These are phyloP conservation scores for Apiotrichum brassicae DNA, from an alignment of 1,284 basidiomycete genomes.

Conservation along the genomic window DNA sequence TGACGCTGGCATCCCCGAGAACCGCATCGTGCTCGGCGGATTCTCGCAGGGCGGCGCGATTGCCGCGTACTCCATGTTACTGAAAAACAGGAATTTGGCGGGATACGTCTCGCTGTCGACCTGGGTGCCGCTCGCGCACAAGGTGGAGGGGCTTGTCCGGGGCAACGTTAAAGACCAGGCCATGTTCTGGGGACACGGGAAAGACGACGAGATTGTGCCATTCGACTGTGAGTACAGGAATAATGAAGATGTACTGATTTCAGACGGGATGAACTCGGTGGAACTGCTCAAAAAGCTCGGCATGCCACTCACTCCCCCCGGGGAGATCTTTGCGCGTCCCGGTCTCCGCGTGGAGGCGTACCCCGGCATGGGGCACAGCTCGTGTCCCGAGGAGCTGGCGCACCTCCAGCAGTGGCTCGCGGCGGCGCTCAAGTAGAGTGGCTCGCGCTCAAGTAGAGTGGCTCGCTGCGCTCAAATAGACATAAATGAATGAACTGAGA, in stretches of 20 bases:
- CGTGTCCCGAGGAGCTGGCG: conserved; percentile 57
- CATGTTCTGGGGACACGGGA: conserved; percentile 83
- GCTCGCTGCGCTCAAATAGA: too few relatives aligned
- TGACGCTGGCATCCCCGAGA: conserved; percentile 60
- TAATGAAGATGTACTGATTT: not conserved
- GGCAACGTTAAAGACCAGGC: conserved; percentile 53
- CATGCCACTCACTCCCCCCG: conserved; percentile 46
- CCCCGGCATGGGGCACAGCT: conserved; percentile 56
- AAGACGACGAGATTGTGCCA: conserved; percentile 65
- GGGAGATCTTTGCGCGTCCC: conserved; percentile 36
- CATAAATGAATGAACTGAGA: too few relatives aligned
- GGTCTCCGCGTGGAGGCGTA: conserved; percentile 48
- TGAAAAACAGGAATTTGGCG: conserved; percentile 60
- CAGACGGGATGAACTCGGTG: conserved; percentile 52
- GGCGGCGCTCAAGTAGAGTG: conserved; percentile 30
- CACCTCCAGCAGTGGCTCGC: conserved; percentile 51
- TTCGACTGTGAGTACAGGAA: conserved; percentile 42
- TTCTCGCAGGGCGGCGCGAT: conserved; percentile 85
- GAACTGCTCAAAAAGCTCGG: conserved; percentile 55
- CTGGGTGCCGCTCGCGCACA: conserved; percentile 64
- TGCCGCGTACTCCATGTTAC: conserved; percentile 65
- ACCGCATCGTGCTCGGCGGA: conserved; percentile 62
- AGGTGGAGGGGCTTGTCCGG: conserved; percentile 51
- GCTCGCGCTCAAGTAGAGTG: not conserved
- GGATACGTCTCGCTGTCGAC: conserved; percentile 68